A percentile compares a stretch with the other conserved stretches of the same genome.
These are phyloP conservation scores for Steccherinum ochraceum DNA, from an alignment of 768 basidiomycete genomes.

Conservation along the genomic window DNA sequence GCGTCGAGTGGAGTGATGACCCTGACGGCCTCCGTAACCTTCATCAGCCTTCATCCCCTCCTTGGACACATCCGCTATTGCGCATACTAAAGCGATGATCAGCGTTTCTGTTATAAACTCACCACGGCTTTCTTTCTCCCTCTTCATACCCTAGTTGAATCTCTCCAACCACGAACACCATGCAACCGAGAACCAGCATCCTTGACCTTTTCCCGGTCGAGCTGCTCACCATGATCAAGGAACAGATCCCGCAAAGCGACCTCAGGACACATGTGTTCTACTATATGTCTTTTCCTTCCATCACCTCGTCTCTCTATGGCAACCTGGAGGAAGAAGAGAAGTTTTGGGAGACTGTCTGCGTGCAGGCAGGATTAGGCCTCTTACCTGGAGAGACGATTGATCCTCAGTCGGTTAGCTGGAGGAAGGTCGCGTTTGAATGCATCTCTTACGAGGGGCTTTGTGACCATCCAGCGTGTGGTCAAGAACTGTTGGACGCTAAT, in stretches of 20 bases:
- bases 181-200: background rate
- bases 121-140: no score
- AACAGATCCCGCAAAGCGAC: background rate
- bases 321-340: background rate
- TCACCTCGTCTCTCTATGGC: constrained; percentile 5
- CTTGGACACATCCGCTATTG: no score
- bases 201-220: constrained; percentile 2
- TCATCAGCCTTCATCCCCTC: no score
- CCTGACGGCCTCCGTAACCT: no score
- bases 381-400: background rate
- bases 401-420: background rate
- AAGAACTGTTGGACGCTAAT: constrained; percentile 2
- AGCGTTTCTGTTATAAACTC: no score
- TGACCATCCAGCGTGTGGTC: constrained; percentile 6
- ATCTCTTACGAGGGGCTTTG: constrained; percentile 7
- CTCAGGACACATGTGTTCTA: constrained; percentile 6
- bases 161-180: no score
- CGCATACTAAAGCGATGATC: no score
- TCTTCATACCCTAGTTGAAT: no score
- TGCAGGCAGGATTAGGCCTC: constrained; percentile 4
- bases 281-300: constrained; percentile 2
- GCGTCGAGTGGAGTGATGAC: no score
- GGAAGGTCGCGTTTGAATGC: constrained; percentile 4
- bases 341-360: constrained; percentile 6
- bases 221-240: constrained; percentile 3